phyloP scores from a whole-genome alignment of 495 filamentous ascomycete genomes.

The Hyaloscypha bicolor region DNA sequence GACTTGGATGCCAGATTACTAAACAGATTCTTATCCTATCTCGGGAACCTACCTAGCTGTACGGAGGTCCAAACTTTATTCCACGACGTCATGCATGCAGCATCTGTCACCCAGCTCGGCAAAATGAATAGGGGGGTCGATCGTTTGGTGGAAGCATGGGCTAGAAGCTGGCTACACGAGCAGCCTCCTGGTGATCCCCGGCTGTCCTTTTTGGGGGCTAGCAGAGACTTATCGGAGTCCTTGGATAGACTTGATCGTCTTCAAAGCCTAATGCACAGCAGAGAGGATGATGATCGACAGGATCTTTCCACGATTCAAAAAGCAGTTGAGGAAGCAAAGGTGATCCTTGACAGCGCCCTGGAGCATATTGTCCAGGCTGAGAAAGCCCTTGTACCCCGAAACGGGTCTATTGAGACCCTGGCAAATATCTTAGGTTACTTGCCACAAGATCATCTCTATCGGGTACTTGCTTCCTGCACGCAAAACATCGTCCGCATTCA shows the following conservation, averaged over 20 bases:
- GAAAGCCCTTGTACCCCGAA: not conserved
- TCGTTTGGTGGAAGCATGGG: not conserved
- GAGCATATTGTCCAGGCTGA: not conserved
- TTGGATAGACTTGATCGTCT: not conserved
- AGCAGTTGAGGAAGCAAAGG: not conserved
- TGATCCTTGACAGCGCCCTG: not conserved
- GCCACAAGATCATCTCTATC: not conserved
- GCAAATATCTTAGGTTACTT: not conserved
- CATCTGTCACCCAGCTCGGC: slow-evolving; percentile 12
- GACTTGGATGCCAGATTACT: slow-evolving; percentile 18
- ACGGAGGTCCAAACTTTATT: slow-evolving; percentile 9
- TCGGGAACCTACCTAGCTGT: slow-evolving; percentile 8
- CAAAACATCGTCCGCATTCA: not conserved
- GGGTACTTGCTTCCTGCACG: not conserved
- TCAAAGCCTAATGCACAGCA: not conserved
- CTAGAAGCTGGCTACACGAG: not conserved
- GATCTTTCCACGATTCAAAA: not conserved
- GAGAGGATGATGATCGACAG: not conserved
- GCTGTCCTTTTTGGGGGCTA: slow-evolving; percentile 10
- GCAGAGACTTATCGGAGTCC: slow-evolving; percentile 1
- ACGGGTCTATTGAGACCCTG: not conserved
- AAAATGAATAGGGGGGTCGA: slow-evolving; percentile 9
- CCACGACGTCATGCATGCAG: slow-evolving; percentile 16
- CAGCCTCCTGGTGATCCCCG: not conserved
- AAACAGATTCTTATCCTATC: slow-evolving; percentile 14